Evolutionary conservation across 176 grass and related monocot species (phyloP).

Genomic region (Cocos nucifera): DNA sequence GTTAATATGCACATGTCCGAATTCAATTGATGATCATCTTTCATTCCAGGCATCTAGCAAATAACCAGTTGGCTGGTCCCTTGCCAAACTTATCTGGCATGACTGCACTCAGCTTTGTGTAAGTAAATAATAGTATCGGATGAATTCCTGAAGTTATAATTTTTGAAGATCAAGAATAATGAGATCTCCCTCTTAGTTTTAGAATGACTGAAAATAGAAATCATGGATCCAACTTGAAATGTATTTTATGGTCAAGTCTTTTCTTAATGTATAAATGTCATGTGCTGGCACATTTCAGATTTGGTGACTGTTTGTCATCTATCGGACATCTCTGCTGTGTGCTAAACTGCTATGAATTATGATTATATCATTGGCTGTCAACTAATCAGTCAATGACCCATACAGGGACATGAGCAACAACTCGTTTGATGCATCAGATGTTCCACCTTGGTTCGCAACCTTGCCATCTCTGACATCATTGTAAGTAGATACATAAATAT

Average conservation of each 20-base stretch:
- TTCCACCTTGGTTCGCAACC: constrained; percentile 54
- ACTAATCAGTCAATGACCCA: neutral
- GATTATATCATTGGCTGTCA: neutral
- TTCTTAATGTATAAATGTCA: too few species aligned
- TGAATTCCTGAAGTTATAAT: too few species aligned
- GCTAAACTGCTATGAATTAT: neutral
- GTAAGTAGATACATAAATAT: constrained; percentile 16
- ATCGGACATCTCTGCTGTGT: too few species aligned
- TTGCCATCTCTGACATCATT: constrained; percentile 61
- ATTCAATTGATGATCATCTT: neutral
- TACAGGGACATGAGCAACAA: constrained; percentile 85
- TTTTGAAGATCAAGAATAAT: too few species aligned
- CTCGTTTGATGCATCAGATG: constrained; percentile 46
- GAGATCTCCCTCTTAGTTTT: too few species aligned
- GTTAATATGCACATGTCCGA: too few species aligned
- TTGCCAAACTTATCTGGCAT: constrained; percentile 69
- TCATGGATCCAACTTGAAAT: too few species aligned
- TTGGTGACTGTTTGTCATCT: too few species aligned
- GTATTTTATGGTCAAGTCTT: too few species aligned
- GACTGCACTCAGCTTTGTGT: constrained; percentile 68
- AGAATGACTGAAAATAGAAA: too few species aligned
- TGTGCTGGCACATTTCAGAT: too few species aligned
- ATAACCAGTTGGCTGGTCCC: constrained; percentile 46
- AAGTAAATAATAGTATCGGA: constrained; percentile 15
- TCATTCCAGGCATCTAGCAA: constrained; percentile 58